A percentile compares a stretch with the other conserved stretches of the same genome.
These are phyloP conservation scores for Aspergillus sp. DNA, from an alignment of 2,329 filamentous ascomycete genomes.

Conservation along the genomic window DNA sequence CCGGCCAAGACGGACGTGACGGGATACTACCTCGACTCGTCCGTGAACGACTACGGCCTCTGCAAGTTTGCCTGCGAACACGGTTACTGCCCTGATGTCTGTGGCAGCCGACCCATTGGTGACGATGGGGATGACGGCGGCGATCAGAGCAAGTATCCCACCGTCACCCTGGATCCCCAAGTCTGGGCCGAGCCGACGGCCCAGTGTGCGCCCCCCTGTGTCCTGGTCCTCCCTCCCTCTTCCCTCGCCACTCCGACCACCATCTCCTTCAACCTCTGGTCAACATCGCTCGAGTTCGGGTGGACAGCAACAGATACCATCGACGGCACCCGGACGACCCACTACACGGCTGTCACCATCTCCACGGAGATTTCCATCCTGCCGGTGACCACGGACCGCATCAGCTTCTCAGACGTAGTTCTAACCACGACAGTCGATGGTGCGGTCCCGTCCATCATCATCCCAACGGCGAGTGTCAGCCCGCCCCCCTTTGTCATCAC, in stretches of 20 bases:
- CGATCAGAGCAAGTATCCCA: too few species aligned
- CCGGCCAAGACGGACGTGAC: not conserved
- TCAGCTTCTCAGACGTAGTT: constrained; percentile 3
- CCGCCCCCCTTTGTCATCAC: too few species aligned
- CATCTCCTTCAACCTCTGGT: not conserved
- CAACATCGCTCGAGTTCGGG: not conserved
- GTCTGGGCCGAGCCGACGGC: not conserved
- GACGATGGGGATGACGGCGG: too few species aligned
- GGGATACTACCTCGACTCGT: not conserved
- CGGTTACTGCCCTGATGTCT: constrained; percentile 1
- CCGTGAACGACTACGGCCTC: not conserved
- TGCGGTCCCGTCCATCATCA: too few species aligned
- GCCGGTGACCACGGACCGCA: not conserved
- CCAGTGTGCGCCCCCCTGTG: not conserved
- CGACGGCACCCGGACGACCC: not conserved
- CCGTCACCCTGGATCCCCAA: not conserved
- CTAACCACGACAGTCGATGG: too few species aligned
- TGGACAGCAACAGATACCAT: not conserved
- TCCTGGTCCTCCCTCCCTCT: constrained; percentile 1
- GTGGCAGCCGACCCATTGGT: too few species aligned
- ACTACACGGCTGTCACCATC: not conserved
- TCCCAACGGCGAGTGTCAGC: too few species aligned
- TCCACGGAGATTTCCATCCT: constrained; percentile 2
- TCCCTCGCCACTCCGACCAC: not conserved
- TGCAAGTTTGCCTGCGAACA: constrained; percentile 8